These are phyloP conservation scores for Phanerochaete carnosa DNA, from an alignment of 768 basidiomycete genomes.

Conservation along the genomic window DNA sequence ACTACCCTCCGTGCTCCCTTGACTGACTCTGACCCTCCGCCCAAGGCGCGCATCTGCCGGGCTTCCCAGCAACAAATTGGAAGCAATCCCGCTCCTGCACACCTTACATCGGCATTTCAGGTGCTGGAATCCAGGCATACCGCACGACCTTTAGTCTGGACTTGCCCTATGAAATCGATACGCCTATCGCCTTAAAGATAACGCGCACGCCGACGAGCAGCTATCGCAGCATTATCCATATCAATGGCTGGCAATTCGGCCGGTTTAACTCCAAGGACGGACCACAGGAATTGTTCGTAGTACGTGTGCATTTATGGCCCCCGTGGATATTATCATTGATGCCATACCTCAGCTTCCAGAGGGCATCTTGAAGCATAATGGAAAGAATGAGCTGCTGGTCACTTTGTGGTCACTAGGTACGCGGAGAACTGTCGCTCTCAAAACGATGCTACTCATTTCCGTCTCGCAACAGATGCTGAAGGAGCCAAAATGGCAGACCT, in stretches of 20 bases:
- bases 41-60: constrained; percentile 25
- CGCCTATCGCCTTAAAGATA: constrained; percentile 24
- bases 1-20: background rate
- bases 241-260: constrained; percentile 33
- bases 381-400: constrained; percentile 22
- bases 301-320: background rate
- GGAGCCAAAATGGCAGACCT: constrained; percentile 20
- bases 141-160: constrained; percentile 25
- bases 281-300: constrained; percentile 17
- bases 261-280: constrained; percentile 19
- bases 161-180: constrained; percentile 21
- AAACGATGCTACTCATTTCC: background rate
- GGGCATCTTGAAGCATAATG: constrained; percentile 26
- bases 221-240: constrained; percentile 20
- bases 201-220: constrained; percentile 17
- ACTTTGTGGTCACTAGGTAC: constrained; percentile 24
- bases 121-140: constrained; percentile 24
- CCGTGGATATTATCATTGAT: too few species aligned
- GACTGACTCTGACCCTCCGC: background rate
- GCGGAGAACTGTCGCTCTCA: background rate
- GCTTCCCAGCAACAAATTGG: constrained; percentile 16
- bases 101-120: constrained; percentile 14
- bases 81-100: constrained; percentile 11
- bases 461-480: constrained; percentile 11
- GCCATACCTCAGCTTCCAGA: constrained; percentile 22